A percentile compares a stretch with the other conserved stretches of the same genome.
Conservation (phyloP, 2,329 filamentous ascomycete genomes). For the Tolypocladium pustulatum region DNA sequence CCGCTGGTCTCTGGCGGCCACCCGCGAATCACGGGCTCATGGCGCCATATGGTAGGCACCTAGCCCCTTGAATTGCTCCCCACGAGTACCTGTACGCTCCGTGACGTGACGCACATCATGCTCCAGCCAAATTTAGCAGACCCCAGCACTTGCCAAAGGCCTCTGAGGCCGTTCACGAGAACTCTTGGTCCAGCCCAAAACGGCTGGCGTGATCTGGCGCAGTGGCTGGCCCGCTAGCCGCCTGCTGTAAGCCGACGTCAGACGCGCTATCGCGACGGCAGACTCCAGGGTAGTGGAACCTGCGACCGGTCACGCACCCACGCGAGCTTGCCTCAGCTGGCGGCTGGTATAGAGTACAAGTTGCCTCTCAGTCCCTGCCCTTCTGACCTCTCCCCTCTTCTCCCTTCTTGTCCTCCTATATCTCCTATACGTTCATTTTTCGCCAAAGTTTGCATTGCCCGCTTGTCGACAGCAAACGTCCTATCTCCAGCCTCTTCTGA, state of each 20-base stretch:
- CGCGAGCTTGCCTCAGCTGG: constrained; percentile 1
- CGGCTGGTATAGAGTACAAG: not conserved
- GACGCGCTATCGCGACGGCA: not conserved
- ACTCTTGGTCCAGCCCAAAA: not conserved
- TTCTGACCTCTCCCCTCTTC: not conserved
- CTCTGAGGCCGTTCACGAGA: not conserved
- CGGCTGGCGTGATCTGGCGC: not conserved
- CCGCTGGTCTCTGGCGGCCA: not conserved
- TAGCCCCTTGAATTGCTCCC: too few species aligned
- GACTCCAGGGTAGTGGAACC: not conserved
- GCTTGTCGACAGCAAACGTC: not conserved
- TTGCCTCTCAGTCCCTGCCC: constrained; percentile 3
- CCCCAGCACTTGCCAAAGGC: not conserved
- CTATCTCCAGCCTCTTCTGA: not conserved
- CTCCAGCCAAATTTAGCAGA: not conserved
- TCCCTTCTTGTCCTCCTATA: constrained; percentile 1
- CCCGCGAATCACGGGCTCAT: not conserved
- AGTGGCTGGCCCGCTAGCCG: not conserved
- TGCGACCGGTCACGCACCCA: not conserved
- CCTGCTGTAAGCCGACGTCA: not conserved
- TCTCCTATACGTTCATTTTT: not conserved
- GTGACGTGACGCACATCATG: not conserved
- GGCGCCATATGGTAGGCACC: too few species aligned
- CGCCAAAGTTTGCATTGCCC: not conserved
- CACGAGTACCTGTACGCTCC: too few species aligned